These are phyloP conservation scores for Schwanniomyces yamadae DNA, from an alignment of 805 yeast species.

Conservation along the genomic window DNA sequence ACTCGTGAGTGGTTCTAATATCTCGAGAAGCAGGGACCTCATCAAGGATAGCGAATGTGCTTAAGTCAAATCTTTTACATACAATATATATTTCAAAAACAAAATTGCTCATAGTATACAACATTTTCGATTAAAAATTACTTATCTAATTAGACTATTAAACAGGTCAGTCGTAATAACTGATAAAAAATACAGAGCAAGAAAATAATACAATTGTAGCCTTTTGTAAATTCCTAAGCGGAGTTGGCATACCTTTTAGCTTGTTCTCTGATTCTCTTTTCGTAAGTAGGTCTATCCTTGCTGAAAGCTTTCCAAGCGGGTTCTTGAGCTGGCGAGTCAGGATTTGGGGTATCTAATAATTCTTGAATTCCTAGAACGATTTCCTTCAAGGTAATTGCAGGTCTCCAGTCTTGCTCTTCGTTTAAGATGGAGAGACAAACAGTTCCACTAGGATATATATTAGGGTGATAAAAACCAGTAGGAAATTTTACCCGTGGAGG, in stretches of 20 bases:
- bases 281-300: conserved; percentile 67
- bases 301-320: conserved; percentile 91
- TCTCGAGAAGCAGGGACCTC: conserved; percentile 49
- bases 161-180: no score
- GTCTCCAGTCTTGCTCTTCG: conserved; percentile 97
- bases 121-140: no score
- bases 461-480: conserved; percentile 91
- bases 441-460: conserved; percentile 96
- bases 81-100: no score
- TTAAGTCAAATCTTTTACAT: no score
- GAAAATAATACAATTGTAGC: neutral
- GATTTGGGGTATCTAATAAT: conserved; percentile 84
- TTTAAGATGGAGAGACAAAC: conserved; percentile 89
- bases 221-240: conserved; percentile 4
- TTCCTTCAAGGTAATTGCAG: conserved; percentile 89
- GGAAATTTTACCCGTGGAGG: conserved; percentile 95
- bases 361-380: conserved; percentile 91
- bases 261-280: conserved; percentile 76
- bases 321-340: conserved; percentile 95
- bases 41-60: conserved; percentile 34
- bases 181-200: no score
- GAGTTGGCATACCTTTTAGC: conserved; percentile 62
- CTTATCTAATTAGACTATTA: no score
- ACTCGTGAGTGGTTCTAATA: conserved; percentile 32
- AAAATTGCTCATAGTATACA: no score